A percentile compares a stretch with the other conserved stretches of the same genome.
These are phyloP conservation scores for Cyberlindnera americana DNA, from an alignment of 805 yeast genomes.

Conservation along the genomic window DNA sequence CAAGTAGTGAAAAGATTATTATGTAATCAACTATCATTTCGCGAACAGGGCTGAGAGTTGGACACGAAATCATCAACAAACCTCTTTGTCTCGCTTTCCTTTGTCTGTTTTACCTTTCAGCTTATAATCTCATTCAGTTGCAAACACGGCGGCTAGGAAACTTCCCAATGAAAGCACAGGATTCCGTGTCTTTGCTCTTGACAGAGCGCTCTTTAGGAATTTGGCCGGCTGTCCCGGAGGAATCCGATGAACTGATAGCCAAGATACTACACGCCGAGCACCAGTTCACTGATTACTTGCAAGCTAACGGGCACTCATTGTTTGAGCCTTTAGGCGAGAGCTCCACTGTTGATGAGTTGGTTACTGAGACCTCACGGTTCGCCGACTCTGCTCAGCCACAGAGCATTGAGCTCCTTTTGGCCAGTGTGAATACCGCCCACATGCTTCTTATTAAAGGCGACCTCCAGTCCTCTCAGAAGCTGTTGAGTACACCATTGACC, in stretches of 20 bases:
- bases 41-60: too few relatives aligned
- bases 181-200: not conserved
- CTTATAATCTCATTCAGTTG: too few relatives aligned
- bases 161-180: not conserved
- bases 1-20: too few relatives aligned
- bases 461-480: not conserved
- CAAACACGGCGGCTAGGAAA: too few relatives aligned
- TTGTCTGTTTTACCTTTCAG: too few relatives aligned
- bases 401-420: conserved; percentile 1
- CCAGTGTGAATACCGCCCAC: conserved; percentile 7
- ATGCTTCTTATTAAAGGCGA: conserved; percentile 2
- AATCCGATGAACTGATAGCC: not conserved
- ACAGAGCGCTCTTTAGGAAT: not conserved
- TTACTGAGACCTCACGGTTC: too few relatives aligned
- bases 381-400: too few relatives aligned
- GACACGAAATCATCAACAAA: too few relatives aligned
- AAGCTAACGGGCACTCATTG: not conserved
- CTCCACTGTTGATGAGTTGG: not conserved
- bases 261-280: not conserved
- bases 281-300: not conserved
- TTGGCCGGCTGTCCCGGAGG: not conserved
- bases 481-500: not conserved
- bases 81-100: too few relatives aligned
- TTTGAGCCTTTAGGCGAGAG: not conserved
- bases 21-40: too few relatives aligned